Evolutionary conservation across 169 alveolate genomes (phyloP), one percentile per base, ranked within the genome.

Genomic region (Plasmodium relictum): DNA sequence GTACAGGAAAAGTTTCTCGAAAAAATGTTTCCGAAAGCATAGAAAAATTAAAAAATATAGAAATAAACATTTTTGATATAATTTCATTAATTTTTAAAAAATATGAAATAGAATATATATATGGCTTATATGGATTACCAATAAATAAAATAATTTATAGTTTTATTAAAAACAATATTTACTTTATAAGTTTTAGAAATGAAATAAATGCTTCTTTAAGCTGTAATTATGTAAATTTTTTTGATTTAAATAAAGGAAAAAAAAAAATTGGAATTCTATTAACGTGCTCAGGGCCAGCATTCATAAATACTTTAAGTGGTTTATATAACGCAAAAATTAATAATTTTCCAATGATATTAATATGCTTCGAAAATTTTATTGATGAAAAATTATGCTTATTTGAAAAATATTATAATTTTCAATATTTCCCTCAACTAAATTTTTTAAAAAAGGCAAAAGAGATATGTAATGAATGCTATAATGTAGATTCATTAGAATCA

Each of bases 231-330:
- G 83, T 83, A 4, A 66, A 83, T 20, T 83, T 52, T 83, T 83
- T 83, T 45, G 72, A 42, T 71, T 20, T 56, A n/a, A 1, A 83
- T 20, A 50, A 56, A 31, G 45, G 18, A 22, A 83, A 83, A 71
- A 76, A 76, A 45, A 83, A 83, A 59, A 45, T 83, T 18, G 91
- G 91, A 68, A 66, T 83, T 6, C 16, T 83, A 14, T 45, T 83
- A 20, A 69, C 85, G 9, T 83, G 91, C 20, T 83, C 91, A 20
- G 91, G 91, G 18, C 91, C 91, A 18, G 91, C 73, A 83, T 83
- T 83, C 66, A 72, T 83, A 31, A 83, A 83, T 68, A 71, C 91
- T 7, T 59, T 83, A 26, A 71, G 85, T 54, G 91, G 91, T 1
- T 54, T 83, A 16, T 83, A 83, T 59, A 83, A 83, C 44, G 72